Base-by-base conservation (phyloP, 2,329 filamentous ascomycete species). In the Xylaria sp. region DNA sequence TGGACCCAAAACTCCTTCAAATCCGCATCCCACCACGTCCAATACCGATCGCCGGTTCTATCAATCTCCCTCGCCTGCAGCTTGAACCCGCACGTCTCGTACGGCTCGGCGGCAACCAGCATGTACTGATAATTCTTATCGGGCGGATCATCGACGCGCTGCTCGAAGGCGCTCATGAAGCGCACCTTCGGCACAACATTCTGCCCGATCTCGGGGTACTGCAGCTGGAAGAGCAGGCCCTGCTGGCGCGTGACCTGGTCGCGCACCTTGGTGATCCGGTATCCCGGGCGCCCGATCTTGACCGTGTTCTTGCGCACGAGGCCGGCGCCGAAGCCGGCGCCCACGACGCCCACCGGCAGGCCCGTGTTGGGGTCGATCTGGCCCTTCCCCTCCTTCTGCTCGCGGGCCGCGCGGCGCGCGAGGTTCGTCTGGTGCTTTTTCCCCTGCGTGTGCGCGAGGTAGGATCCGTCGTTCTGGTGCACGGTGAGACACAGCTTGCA, bases 351-450 rank as follows among this genome's bases (percentile, higher is more conserved):
- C 1, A 91, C 86, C 9, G 94, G 92, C 48, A 93, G 81, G 1
- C 89, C 90, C 10, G 90, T 92, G 63, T 91, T 84, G 23, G 89
- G 88, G 78, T 92, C 90, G 74, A 92, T 83, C 69, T 91, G 86
- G 71, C 90, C 84, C 69, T 91, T 91, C 60, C 94, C 94, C 76
- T 98, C 93, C 80, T 94, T 94, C 80, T 97, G 92, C 82, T 99
- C 96, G 77, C 94, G 91, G n/a, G 96, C 96, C 8, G 95, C 96
- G 78, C 96, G 93, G 10, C 96, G 91, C 34, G 96, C 96, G 62
- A 99, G 90, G 83, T 99, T 99, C 69, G 96, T 98, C 84, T 99
- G 96, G 84, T 99, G 96, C 84, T 99, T 99, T 80, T 96, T 94
- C 67, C 96, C 96, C 83, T 99, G 96, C 3, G 96, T 99, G 83